Conservation (phyloP, 495 filamentous ascomycete species). For the Trichoderma erinaceum region DNA sequence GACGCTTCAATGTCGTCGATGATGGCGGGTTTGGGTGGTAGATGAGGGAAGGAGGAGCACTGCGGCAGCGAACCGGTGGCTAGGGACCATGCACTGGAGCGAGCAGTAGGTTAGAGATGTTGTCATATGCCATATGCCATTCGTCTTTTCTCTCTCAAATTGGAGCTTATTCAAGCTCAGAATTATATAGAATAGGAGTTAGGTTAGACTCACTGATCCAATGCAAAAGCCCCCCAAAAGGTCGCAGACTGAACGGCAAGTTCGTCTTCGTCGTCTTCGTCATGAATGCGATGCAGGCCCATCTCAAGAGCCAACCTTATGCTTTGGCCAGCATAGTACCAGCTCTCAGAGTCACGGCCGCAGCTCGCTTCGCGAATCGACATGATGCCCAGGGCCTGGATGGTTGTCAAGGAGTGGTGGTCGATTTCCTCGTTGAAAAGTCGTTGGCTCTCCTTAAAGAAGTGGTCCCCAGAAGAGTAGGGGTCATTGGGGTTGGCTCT, state of each 20-base stretch:
- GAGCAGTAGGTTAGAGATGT: background rate
- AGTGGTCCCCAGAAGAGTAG: conserved; percentile 63
- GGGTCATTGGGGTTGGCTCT: conserved; percentile 55
- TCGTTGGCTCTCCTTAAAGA: conserved; percentile 60
- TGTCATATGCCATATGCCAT: no score
- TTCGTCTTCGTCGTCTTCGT: conserved; percentile 44
- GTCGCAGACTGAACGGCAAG: conserved; percentile 59
- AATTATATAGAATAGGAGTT: no score
- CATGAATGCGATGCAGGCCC: conserved; percentile 50
- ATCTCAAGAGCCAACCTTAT: conserved; percentile 61
- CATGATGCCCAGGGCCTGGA: conserved; percentile 76
- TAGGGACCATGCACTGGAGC: conserved; percentile 54
- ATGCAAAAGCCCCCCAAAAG: conserved; percentile 65
- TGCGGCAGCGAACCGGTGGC: conserved; percentile 58
- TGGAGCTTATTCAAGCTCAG: no score
- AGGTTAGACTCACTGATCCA: conserved; percentile 54
- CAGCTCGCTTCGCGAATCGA: conserved; percentile 58
- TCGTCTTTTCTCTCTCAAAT: background rate
- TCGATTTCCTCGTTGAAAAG: conserved; percentile 53
- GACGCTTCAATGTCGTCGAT: conserved; percentile 49
- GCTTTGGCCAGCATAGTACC: conserved; percentile 60
- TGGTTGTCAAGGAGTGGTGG: conserved; percentile 61
- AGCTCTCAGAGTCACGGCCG: conserved; percentile 59
- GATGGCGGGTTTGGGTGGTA: conserved; percentile 52
- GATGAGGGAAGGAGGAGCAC: conserved; percentile 49